phyloP scores from a whole-genome alignment of 495 filamentous ascomycete genomes.

The Penicillium cinerascens region DNA sequence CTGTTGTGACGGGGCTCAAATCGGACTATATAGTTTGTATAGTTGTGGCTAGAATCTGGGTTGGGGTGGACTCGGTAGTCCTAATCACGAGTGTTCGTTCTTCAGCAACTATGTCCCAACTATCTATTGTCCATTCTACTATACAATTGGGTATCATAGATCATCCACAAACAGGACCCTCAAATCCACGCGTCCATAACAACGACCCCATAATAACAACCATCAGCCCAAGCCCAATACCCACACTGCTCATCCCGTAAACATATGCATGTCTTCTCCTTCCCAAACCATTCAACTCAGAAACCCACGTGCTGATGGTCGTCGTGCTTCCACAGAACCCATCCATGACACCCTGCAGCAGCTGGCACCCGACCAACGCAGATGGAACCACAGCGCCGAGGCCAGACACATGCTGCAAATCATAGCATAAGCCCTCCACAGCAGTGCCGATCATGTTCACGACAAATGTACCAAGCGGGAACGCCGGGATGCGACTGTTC shows the following conservation, averaged over 20 bases:
- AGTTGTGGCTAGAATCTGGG: neutral
- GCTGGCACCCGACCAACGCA: slow-evolving; percentile 63
- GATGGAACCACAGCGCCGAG: slow-evolving; percentile 19
- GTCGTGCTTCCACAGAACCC: slow-evolving; percentile 90
- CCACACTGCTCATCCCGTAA: slow-evolving; percentile 69
- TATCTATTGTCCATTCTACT: neutral
- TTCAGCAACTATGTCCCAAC: no score
- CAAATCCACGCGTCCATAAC: slow-evolving; percentile 69
- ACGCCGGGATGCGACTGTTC: slow-evolving; percentile 62
- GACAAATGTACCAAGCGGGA: slow-evolving; percentile 85
- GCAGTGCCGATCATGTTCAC: slow-evolving; percentile 79
- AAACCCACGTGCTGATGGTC: slow-evolving; percentile 90
- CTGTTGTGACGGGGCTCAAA: neutral
- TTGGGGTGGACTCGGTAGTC: no score
- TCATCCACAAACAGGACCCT: slow-evolving; percentile 44
- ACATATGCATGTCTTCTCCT: slow-evolving; percentile 63
- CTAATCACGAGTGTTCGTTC: no score
- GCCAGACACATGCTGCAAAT: slow-evolving; percentile 58
- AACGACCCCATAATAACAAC: slow-evolving; percentile 78
- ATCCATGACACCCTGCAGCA: slow-evolving; percentile 80
- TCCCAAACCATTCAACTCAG: slow-evolving; percentile 67
- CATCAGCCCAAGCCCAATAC: slow-evolving; percentile 59
- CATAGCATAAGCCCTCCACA: slow-evolving; percentile 62
- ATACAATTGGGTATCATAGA: neutral
- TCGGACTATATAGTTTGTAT: neutral